These are phyloP conservation scores for Salvia rosmarinus DNA, from an alignment of 257 asterid genomes.

Conservation along the genomic window DNA sequence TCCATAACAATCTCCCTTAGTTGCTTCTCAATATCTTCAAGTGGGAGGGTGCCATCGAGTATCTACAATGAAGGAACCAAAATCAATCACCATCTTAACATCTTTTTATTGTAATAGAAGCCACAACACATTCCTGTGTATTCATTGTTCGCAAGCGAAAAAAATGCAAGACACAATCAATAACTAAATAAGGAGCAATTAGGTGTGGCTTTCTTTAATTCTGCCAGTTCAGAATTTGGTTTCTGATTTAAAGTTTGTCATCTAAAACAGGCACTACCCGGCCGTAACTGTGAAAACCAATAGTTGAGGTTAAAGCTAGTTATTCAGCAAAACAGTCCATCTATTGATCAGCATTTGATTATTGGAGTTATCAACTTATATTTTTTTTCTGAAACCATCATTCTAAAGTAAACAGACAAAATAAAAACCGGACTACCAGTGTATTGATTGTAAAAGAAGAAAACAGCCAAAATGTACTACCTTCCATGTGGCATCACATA, in stretches of 20 bases:
- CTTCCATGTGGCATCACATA: constrained; percentile 84
- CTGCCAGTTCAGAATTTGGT: not conserved
- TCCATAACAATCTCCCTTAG: constrained; percentile 54
- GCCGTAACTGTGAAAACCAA: constrained; percentile 10
- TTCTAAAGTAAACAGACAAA: not conserved
- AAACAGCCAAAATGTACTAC: constrained; percentile 40
- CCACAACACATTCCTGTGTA: not conserved
- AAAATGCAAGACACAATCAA: not conserved
- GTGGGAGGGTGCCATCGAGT: constrained; percentile 69
- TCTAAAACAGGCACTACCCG: no score
- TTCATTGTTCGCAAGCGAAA: not conserved
- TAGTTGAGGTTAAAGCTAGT: not conserved
- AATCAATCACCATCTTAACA: not conserved
- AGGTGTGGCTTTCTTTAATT: not conserved
- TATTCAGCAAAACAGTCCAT: not conserved
- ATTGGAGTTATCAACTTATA: not conserved
- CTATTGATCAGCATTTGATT: not conserved
- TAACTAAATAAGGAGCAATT: not conserved
- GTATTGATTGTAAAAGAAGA: not conserved
- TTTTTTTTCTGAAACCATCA: not conserved
- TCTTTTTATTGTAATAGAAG: not conserved
- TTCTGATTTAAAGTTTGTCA: no score
- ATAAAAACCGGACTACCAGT: not conserved
- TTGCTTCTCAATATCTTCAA: constrained; percentile 73
- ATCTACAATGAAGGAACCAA: constrained; percentile 48